Percentiles rank a stretch among this genome's conserved stretches.
These are phyloP conservation scores for Boletus rubropictus DNA, from an alignment of 768 basidiomycete species.

Conservation along the genomic window DNA sequence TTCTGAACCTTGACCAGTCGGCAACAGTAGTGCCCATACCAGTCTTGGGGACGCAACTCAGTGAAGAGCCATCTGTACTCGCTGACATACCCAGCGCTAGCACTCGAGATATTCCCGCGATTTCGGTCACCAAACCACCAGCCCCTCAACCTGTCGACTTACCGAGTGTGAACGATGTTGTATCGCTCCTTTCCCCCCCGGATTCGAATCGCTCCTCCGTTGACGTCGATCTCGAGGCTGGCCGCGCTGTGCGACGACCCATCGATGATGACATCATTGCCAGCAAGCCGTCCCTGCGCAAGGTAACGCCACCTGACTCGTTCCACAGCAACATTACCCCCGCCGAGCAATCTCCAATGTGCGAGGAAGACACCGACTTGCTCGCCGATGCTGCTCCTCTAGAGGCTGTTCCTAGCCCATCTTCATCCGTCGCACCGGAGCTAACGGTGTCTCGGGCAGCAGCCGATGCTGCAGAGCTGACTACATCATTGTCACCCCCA, in stretches of 20 bases:
- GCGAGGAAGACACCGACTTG: conserved; percentile 42
- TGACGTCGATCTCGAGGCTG: conserved; percentile 34
- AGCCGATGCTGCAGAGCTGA: conserved; percentile 9
- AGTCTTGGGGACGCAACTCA: conserved; percentile 38
- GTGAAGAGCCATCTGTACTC: conserved; percentile 18
- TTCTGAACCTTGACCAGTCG: conserved; percentile 38
- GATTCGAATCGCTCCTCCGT: conserved; percentile 39
- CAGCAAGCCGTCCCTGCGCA: conserved; percentile 10
- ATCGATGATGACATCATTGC: conserved; percentile 11
- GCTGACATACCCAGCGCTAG: conserved; percentile 21
- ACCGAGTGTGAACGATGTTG: conserved; percentile 59
- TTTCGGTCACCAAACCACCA: conserved; percentile 65
- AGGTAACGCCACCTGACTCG: conserved; percentile 5
- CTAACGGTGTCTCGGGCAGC: neutral
- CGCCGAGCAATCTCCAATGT: conserved; percentile 17
- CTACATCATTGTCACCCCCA: neutral
- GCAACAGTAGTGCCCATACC: conserved; percentile 61
- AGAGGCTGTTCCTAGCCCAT: conserved; percentile 28
- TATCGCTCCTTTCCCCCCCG: conserved; percentile 39
- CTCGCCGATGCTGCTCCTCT: conserved; percentile 42
- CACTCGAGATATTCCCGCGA: conserved; percentile 40
- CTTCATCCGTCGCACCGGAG: conserved; percentile 17
- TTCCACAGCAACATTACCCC: conserved; percentile 16
- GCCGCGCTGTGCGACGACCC: conserved; percentile 37
- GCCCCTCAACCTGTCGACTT: conserved; percentile 65